Evolutionary conservation across 1,284 basidiomycete species (phyloP), one percentile per base, ranked within the genome.

Genomic region (Ganoderma leucocontextum): DNA sequence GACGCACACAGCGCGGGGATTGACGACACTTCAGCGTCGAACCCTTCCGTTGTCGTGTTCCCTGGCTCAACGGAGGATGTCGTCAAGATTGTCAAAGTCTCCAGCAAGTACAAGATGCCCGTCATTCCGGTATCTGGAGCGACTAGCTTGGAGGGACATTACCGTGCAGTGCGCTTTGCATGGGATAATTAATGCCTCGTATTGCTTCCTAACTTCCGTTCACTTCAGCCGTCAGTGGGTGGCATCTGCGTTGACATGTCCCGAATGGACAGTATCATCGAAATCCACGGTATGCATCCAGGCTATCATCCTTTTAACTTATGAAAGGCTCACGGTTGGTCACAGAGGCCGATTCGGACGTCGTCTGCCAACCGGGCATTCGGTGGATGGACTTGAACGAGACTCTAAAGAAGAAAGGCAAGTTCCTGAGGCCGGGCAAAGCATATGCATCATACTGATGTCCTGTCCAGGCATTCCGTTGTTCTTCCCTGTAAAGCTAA

Each of bases 331-430:
- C 19, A 36, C 33, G n/a, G 2, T 41, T n/a, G n/a, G 3, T 22
- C 17, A 65, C 63, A 93, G 92, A 91, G 80, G 86, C 85, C 9
- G 95, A 97, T 75, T 90, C 91, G 10, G 95, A 96, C 76, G 81
- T 94, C 12, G 88, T 94, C 1, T 93, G 92, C 69, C 94, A 96
- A 77, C 86, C 95, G n/a, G 96, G 95, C 7, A 85, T 89, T 19
- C 86, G 89, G 47, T 98, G 95, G 93, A 90, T 96, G 82, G 91
- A 94, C 29, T 86, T 98, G 55, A 98, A 98, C 75, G 88, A 89
- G 25, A 85, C 84, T 5, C 82, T 97, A 22, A 86, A 85, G 72
- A 85, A 90, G 63, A 85, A 91, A 79, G 92, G 58, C 42, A 15
- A 39, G 12, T 22, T 22, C 8, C 12, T 17, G 5, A 29, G 0